Evolutionary conservation across 2,329 filamentous ascomycete species (phyloP), one percentile per base, ranked within the genome.

Genomic region (Thielaviopsis populi): DNA sequence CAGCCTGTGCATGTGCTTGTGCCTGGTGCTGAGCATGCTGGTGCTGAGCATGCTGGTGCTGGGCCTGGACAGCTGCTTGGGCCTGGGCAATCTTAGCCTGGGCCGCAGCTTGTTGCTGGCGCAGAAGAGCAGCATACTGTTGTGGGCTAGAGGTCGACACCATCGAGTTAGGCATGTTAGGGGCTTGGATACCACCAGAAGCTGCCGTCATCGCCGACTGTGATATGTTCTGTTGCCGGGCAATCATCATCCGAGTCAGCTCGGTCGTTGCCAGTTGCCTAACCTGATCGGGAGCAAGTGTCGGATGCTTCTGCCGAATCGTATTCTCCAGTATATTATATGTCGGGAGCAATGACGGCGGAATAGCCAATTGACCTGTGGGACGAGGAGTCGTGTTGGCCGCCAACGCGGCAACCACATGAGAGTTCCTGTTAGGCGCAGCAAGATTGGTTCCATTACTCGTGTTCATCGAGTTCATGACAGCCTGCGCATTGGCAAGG

Each of bases 51-150:
- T 68, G 68, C 24, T 70, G 70, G 33, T 68, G 42, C 53, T 64
- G 62, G 7, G 61, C 64, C 22, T 63, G 64, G 1, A 37, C 61
- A 30, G 48, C 19, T n/a, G 56, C 64, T 68, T 66, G 70, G 67
- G 68, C 69, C 19, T 68, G 68, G n/a, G 72, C 74, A 73, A 66
- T 74, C 75, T 65, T 62, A 37, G 61, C 60, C 19, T 65, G 59
- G 11, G 59, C 59, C 50, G 61, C 61, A 22, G 62, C 64, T 46
- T 67, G 65, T 79, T 83, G 81, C 46, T 81, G 80, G 54, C 81
- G 73, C 8, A 84, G 75, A 41, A 83, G 73, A 64, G 82, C 80
- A 1, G 81, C 81, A 69, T 84, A 83, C 67, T 84, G 81, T 48
- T 83, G 80, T 33, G 81, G 81, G 64, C 79, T 81, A 1, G 76